Evolutionary conservation across 805 yeast genomes (phyloP).

Genomic region (Wickerhamomyces strasburgensis): DNA sequence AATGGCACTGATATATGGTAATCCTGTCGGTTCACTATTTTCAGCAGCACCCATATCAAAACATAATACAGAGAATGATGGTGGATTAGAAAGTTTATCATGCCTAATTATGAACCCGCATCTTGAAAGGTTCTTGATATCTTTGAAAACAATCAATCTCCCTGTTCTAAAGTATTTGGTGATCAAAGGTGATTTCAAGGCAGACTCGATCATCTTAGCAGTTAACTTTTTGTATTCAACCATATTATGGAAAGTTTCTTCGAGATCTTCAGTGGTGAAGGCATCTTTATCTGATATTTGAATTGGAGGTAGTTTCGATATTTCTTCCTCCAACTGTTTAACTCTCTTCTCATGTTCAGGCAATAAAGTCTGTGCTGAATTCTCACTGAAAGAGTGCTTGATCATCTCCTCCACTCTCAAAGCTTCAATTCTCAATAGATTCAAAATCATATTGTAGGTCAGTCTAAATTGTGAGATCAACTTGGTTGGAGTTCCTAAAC

Average conservation of each 20-base stretch:
- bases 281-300: slow-evolving; percentile 29
- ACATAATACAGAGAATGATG: slow-evolving; percentile 34
- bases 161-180: slow-evolving; percentile 48
- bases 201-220: slow-evolving; percentile 40
- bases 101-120: slow-evolving; percentile 52
- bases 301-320: slow-evolving; percentile 33
- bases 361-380: slow-evolving; percentile 73
- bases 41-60: slow-evolving; percentile 39
- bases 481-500: slow-evolving; percentile 86
- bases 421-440: slow-evolving; percentile 88
- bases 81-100: slow-evolving; percentile 15
- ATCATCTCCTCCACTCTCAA: slow-evolving; percentile 97
- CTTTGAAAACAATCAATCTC: slow-evolving; percentile 53
- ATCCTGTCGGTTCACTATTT: slow-evolving; percentile 27
- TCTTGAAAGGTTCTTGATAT: slow-evolving; percentile 33
- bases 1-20: slow-evolving; percentile 31
- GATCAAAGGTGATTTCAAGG: slow-evolving; percentile 43
- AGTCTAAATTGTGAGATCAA: slow-evolving; percentile 87
- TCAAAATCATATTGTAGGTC: slow-evolving; percentile 93
- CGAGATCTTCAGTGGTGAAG: slow-evolving; percentile 37
- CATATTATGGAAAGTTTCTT: slow-evolving; percentile 39
- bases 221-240: slow-evolving; percentile 42
- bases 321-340: slow-evolving; percentile 43
- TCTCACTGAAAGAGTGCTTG: slow-evolving; percentile 91
- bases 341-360: slow-evolving; percentile 81